Base-by-base conservation (phyloP, 2,329 filamentous ascomycete species). In the Lojkania enalia region DNA sequence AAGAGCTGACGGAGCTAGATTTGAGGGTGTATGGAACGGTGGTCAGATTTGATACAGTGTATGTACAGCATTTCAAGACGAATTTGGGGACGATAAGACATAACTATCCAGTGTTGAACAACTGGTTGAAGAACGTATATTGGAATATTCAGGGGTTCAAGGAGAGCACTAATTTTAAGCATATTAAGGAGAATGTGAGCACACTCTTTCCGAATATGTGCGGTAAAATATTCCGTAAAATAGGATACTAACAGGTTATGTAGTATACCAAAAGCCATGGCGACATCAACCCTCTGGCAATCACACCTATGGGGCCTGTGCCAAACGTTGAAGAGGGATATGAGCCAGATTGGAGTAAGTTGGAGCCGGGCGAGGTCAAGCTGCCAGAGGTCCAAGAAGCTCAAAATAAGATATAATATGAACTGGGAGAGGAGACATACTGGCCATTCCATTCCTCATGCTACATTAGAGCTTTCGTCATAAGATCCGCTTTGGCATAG, bases 21-120 rank as follows among this genome's bases (percentile, higher is more conserved):
- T 57, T 85, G 15, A 69, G 79, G 9, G 72, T 77, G 0, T 86
- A 80, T 53, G 73, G 77, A 2, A 84, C 81, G 0, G 52, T 83
- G 12, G 71, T 85, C n/a, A 72, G 82, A 3, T 77, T 85, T 55
- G 82, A 85, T 50, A 67, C 74, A 2, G 77, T 82, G 3, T 86
- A 85, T 57, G 80, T 82, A 11, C 81, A 85, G 70, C 82, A 85
- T 64, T 85, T 85, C 71, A 85, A 85, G 68, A 82, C 80, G 56
- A 85, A 85, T 60, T 62, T 85, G 20, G 80, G 81, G 2, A 83
- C 72, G 9, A 76, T 86, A 31, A 69, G 83, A 4, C 77, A 80
- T 55, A 75, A 80, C 44, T 85, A 85, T 54, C 82, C 82, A 0
- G 73, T 79, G 9, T 16, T 33, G 43, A 74, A 82, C 58, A 80